These are phyloP conservation scores for Neurospora sp. DNA, from an alignment of 495 filamentous ascomycete species.

Conservation along the genomic window DNA sequence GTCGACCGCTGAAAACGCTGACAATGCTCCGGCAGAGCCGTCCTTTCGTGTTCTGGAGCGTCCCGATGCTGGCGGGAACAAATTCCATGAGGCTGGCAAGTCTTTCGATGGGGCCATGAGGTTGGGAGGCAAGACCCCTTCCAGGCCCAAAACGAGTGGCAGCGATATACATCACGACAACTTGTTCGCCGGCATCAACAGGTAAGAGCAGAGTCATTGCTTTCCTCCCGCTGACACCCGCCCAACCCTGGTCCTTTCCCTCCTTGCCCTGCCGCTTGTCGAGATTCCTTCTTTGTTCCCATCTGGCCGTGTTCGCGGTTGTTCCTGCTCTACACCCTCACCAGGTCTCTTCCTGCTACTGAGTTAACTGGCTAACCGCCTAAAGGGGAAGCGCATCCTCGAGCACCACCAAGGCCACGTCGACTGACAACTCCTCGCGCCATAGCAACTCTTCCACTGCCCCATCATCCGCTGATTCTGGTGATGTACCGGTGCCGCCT, in stretches of 20 bases:
- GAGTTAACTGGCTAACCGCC: constrained; percentile 13
- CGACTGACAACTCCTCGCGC: constrained; percentile 56
- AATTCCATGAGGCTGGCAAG: constrained; percentile 14
- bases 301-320: neutral
- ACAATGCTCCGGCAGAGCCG: constrained; percentile 33
- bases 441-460: constrained; percentile 65
- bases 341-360: constrained; percentile 3
- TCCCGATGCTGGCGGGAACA: constrained; percentile 20
- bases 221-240: neutral
- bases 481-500: constrained; percentile 49
- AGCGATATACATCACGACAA: constrained; percentile 40
- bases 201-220: constrained; percentile 26
- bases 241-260: neutral
- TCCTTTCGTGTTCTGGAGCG: constrained; percentile 42
- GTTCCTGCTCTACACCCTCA: neutral
- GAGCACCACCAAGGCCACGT: constrained; percentile 51
- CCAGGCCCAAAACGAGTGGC: constrained; percentile 13
- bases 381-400: constrained; percentile 54
- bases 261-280: neutral
- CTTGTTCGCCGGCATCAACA: constrained; percentile 45
- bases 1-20: constrained; percentile 39
- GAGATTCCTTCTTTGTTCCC: neutral
- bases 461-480: constrained; percentile 59
- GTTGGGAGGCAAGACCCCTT: constrained; percentile 18
- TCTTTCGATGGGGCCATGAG: constrained; percentile 33